Percentiles rank a stretch among this genome's conserved stretches.
Conservation (phyloP, 2,329 filamentous ascomycete genomes). For the Cytospora paraplurivora region DNA sequence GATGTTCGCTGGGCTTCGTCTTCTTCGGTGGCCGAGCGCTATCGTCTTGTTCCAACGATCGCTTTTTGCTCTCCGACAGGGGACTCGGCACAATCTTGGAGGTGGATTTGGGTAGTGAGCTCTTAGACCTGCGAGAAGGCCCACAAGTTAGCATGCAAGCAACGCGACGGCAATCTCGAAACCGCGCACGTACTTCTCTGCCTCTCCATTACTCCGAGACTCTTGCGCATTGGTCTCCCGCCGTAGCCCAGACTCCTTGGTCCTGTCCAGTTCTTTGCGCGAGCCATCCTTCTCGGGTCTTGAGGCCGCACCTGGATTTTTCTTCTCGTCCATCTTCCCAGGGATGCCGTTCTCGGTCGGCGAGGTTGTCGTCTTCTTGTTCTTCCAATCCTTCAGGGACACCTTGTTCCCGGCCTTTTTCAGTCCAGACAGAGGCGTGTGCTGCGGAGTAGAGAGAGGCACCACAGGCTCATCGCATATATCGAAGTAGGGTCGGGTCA, state of each 20-base stretch:
- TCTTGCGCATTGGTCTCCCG: slow-evolving; percentile 24
- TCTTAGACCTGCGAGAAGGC: slow-evolving; percentile 31
- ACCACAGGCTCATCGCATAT: slow-evolving; percentile 54
- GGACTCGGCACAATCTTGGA: slow-evolving; percentile 33
- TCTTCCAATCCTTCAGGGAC: slow-evolving; percentile 62
- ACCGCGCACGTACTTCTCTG: slow-evolving; percentile 27
- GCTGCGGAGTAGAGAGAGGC: slow-evolving; percentile 28
- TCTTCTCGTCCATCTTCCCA: slow-evolving; percentile 31
- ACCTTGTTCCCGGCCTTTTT: slow-evolving; percentile 49
- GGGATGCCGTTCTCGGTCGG: slow-evolving; percentile 37
- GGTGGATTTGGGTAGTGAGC: slow-evolving; percentile 37
- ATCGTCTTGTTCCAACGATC: slow-evolving; percentile 48
- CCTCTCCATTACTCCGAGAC: slow-evolving; percentile 20
- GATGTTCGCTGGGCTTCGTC: slow-evolving; percentile 37
- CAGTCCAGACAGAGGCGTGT: slow-evolving; percentile 33
- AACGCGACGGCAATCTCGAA: slow-evolving; percentile 29
- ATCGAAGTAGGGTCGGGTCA: slow-evolving; percentile 59
- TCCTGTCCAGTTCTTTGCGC: slow-evolving; percentile 31
- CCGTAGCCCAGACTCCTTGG: slow-evolving; percentile 24
- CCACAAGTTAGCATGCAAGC: slow-evolving; percentile 33
- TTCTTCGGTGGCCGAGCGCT: slow-evolving; percentile 50
- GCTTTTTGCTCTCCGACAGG: slow-evolving; percentile 52
- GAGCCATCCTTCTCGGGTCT: slow-evolving; percentile 27
- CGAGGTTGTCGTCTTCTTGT: slow-evolving; percentile 47
- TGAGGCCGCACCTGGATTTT: slow-evolving; percentile 28